phyloP scores from a whole-genome alignment of 2,329 filamentous ascomycete genomes.

The Reticulascus tulasneorum region DNA sequence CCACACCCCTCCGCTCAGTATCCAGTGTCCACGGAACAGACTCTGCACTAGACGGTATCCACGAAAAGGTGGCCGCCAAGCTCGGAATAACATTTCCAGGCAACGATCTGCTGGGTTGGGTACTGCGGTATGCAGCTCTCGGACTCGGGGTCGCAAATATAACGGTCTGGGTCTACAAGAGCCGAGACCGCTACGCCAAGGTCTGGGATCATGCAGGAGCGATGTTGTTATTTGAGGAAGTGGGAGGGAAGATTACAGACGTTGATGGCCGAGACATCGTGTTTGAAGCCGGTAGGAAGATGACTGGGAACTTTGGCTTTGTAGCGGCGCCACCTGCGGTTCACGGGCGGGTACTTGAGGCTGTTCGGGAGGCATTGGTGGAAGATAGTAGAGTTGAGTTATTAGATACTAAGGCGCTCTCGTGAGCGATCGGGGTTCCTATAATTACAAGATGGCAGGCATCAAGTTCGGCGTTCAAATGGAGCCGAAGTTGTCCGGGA shows the following conservation, averaged over 20 bases:
- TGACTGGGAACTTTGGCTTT: conserved; percentile 51
- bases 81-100: conserved; percentile 42
- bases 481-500: no score
- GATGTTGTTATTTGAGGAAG: conserved; percentile 55
- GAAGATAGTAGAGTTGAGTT: conserved; percentile 28
- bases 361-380: conserved; percentile 27
- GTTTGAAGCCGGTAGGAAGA: conserved; percentile 41
- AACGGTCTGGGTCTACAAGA: conserved; percentile 54
- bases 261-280: conserved; percentile 49
- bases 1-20: conserved; percentile 36
- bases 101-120: conserved; percentile 53
- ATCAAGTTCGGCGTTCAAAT: no score
- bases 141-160: conserved; percentile 50
- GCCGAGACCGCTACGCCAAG: conserved; percentile 44
- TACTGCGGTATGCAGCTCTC: conserved; percentile 50
- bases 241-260: conserved; percentile 52
- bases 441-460: no score
- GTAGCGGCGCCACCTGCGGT: conserved; percentile 45
- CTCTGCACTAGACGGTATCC: conserved; percentile 44
- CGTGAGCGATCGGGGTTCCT: no score
- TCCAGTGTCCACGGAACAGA: conserved; percentile 43
- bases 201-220: conserved; percentile 59
- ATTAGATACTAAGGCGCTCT: no score
- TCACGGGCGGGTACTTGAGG: conserved; percentile 39
- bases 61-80: conserved; percentile 37